Percentiles rank a stretch among this genome's conserved stretches.
Conservation (phyloP, 257 asterid genomes). For the Leonotis leonurus region DNA sequence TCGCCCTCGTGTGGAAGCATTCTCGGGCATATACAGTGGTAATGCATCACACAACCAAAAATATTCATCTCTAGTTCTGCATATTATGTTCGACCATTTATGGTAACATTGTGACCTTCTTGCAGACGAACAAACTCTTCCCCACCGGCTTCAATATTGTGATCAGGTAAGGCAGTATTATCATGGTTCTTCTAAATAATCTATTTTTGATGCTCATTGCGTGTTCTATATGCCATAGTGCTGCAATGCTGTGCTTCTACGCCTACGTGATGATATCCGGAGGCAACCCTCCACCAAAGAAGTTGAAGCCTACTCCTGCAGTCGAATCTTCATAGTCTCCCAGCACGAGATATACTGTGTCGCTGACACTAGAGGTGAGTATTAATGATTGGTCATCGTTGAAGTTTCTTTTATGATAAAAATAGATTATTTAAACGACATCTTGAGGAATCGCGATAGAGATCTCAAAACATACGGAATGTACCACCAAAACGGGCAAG, state of each 20-base stretch:
- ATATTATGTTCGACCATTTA: neutral
- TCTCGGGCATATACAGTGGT: slow-evolving; percentile 68
- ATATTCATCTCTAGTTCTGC: neutral
- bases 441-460: neutral
- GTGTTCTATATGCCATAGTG: slow-evolving; percentile 30
- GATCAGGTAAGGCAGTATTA: slow-evolving; percentile 45
- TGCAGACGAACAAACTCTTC: slow-evolving; percentile 50
- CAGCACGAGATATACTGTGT: neutral
- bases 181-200: neutral
- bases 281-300: slow-evolving; percentile 69
- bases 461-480: neutral
- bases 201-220: neutral
- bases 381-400: neutral
- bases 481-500: neutral
- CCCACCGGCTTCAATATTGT: slow-evolving; percentile 57
- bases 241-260: slow-evolving; percentile 86
- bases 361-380: slow-evolving; percentile 5
- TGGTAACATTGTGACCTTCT: neutral
- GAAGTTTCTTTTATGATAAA: neutral
- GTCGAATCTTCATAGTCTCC: slow-evolving; percentile 23
- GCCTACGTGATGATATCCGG: slow-evolving; percentile 73
- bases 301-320: slow-evolving; percentile 28
- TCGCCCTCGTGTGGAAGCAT: slow-evolving; percentile 60
- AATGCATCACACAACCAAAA: slow-evolving; percentile 4
- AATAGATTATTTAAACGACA: neutral